Evolutionary conservation across 106 monocot species (phyloP).

Genomic region (Chionographis japonica): DNA sequence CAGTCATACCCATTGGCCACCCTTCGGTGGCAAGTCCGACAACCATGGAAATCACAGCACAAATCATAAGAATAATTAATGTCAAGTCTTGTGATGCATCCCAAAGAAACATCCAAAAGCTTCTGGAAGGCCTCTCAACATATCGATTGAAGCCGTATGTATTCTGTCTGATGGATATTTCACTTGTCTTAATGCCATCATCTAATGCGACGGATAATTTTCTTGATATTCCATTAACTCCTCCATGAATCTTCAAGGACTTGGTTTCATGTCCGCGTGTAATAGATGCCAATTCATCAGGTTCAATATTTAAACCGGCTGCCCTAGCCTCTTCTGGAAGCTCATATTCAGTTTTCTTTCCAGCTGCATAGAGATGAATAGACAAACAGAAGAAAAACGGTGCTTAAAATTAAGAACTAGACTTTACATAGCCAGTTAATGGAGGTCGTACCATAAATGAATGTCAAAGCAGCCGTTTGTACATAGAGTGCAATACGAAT

Average conservation of each 20-base stretch:
- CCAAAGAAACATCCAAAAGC: slow-evolving; percentile 80
- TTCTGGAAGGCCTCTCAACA: slow-evolving; percentile 74
- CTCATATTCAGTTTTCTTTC: slow-evolving; percentile 26
- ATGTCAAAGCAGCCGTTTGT: slow-evolving; percentile 66
- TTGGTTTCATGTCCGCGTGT: slow-evolving; percentile 42
- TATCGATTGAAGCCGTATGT: slow-evolving; percentile 58
- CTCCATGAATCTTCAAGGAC: slow-evolving; percentile 45
- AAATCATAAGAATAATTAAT: slow-evolving; percentile 75
- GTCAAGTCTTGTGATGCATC: slow-evolving; percentile 80
- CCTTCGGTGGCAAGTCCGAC: slow-evolving; percentile 76
- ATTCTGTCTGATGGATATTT: slow-evolving; percentile 42
- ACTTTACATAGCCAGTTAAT: background rate
- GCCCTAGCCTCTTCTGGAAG: slow-evolving; percentile 31
- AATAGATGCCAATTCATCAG: slow-evolving; percentile 72
- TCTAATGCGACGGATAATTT: slow-evolving; percentile 27
- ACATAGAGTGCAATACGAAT: slow-evolving; percentile 71
- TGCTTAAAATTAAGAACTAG: background rate
- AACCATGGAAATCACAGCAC: slow-evolving; percentile 53
- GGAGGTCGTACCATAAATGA: slow-evolving; percentile 48
- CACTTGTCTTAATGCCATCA: slow-evolving; percentile 33
- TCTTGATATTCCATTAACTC: slow-evolving; percentile 48
- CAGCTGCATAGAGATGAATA: slow-evolving; percentile 22
- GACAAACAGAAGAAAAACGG: background rate
- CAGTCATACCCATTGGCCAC: slow-evolving; percentile 74
- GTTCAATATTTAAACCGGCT: slow-evolving; percentile 53